Percentiles rank a stretch among this genome's conserved stretches.
Conservation (phyloP, 163 green algal genomes). For the Coccomyxa subellipsoidea region DNA sequence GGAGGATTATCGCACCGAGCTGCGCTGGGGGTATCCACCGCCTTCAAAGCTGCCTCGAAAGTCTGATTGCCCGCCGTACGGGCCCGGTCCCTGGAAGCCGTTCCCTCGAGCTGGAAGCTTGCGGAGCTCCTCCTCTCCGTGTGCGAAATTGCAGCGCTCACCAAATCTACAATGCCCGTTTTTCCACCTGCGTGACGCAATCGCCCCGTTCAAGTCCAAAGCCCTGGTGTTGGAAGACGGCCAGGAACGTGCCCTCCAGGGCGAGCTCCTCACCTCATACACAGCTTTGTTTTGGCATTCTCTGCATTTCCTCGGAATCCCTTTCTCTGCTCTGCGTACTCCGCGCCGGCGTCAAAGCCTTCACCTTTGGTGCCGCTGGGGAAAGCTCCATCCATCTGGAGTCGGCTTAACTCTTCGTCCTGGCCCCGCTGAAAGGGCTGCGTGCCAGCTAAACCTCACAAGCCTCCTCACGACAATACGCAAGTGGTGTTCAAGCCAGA, state of each 20-base stretch:
- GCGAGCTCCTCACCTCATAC: constrained; percentile 51
- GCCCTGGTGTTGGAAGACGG: background rate
- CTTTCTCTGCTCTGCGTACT: constrained; percentile 15
- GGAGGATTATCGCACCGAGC: background rate
- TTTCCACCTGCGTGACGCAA: constrained; percentile 57
- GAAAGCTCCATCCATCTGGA: constrained; percentile 21
- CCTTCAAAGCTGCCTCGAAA: background rate
- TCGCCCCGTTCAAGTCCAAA: background rate
- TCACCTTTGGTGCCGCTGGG: background rate
- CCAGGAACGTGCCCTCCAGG: background rate
- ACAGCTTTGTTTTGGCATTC: constrained; percentile 77
- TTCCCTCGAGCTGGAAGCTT: constrained; percentile 38
- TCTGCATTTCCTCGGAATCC: constrained; percentile 67
- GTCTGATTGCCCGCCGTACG: constrained; percentile 15
- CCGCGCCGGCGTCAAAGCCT: constrained; percentile 1
- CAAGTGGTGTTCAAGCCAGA: background rate
- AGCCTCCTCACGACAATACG: background rate
- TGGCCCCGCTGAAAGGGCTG: background rate
- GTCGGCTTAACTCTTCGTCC: too few species aligned
- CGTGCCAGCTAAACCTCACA: background rate
- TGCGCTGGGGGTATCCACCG: background rate
- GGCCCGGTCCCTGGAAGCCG: constrained; percentile 10
- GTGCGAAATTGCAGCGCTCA: constrained; percentile 82
- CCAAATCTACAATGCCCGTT: constrained; percentile 77
- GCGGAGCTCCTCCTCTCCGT: constrained; percentile 77